Evolutionary conservation across 2,329 filamentous ascomycete genomes (phyloP).

Genomic region (Sarocladium kiliense): DNA sequence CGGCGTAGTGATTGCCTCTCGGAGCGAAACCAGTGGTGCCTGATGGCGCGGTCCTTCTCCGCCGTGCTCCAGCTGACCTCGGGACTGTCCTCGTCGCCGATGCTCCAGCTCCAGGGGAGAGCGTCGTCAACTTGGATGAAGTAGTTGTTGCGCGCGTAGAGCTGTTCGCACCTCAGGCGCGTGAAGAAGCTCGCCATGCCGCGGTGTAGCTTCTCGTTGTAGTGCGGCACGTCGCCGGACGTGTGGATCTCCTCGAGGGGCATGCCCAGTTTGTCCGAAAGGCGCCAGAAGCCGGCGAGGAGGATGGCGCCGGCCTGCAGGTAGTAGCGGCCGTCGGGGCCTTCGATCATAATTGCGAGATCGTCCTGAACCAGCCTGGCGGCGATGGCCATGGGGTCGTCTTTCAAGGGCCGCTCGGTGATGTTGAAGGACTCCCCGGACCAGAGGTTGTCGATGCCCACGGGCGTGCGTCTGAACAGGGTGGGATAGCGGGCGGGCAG

Average conservation of each 20-base stretch:
- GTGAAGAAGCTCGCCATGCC: conserved; percentile 81
- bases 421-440: conserved; percentile 71
- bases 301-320: conserved; percentile 72
- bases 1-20: conserved; percentile 68
- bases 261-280: conserved; percentile 80
- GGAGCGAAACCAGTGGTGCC: conserved; percentile 71
- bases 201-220: conserved; percentile 64
- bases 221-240: conserved; percentile 69
- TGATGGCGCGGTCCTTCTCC: conserved; percentile 65
- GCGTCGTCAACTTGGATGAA: conserved; percentile 82
- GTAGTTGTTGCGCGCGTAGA: conserved; percentile 69
- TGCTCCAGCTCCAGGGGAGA: conserved; percentile 70
- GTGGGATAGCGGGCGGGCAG: conserved; percentile 70
- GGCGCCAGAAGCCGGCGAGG: conserved; percentile 76
- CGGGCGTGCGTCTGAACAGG: conserved; percentile 58
- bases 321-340: conserved; percentile 72
- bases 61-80: conserved; percentile 69
- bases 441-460: conserved; percentile 64
- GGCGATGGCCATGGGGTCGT: conserved; percentile 74
- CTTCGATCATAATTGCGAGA: conserved; percentile 77
- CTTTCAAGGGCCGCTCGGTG: conserved; percentile 54
- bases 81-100: conserved; percentile 64
- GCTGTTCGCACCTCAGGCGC: conserved; percentile 61
- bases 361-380: conserved; percentile 76
- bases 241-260: conserved; percentile 74